Base-by-base conservation (phyloP, 371 early-diverging fungal genomes). In the Circinella umbellata region DNA sequence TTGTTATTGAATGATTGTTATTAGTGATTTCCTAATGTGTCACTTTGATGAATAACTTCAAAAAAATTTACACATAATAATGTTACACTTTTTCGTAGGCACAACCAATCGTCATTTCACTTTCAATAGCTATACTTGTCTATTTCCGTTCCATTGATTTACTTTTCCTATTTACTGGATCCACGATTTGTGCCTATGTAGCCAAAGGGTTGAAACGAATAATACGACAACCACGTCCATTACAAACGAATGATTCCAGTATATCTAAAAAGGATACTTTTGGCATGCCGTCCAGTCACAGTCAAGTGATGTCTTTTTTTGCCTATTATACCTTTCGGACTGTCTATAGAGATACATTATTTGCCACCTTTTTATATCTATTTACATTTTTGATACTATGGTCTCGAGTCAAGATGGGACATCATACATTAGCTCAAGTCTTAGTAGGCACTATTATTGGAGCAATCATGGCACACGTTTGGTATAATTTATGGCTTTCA, bases 221-320 rank as follows among this genome's bases (percentile, higher is more conserved):
- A 7, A 77, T 86, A 38, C 80, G 81, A 17, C 89, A 88, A 47
- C 86, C 87, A 13, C 76, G 89, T 14, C 86, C 86, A 61, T 42
- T 59, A 8, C 59, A 35, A 15, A 57, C 67, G 8, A 59, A 57
- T 27, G 34, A 68, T 35, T 55, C 64, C 1, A 51, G 48, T 4
- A 67, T 67, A 38, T 20, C 18, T 10, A 66, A 35, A 35, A 63
- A 64, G 36, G 73, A 68, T 47, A 69, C 75, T 14, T 92, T 92
- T 73, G 94, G 93, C 4, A 92, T 92, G 92, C 94, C 94, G 36
- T 89, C 89, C 10, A 86, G 87, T 48, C 94, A 93, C 71, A 84
- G 92, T 4, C 91, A 91, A 66, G 87, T 90, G 47, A 89, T 91
- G n/a, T 85, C 87, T 4, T 93, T 86, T 68, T 92, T 91, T 71